Evolutionary conservation across 345 rosid genomes (phyloP).

Genomic region (Trapa incisa): DNA sequence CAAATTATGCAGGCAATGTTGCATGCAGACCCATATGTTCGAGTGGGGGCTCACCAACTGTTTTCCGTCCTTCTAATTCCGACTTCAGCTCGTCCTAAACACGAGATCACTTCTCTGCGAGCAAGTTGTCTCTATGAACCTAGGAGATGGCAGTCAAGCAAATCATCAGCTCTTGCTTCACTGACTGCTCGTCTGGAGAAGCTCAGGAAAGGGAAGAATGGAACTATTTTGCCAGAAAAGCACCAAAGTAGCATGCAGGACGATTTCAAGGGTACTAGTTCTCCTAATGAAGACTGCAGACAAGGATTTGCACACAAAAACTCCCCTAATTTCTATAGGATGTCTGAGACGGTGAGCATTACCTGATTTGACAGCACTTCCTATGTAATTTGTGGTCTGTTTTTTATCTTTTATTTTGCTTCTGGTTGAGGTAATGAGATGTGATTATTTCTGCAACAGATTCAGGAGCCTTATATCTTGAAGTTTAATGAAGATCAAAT

Average conservation of each 20-base stretch:
- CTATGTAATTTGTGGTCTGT: background rate
- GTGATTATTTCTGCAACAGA: conserved; percentile 6
- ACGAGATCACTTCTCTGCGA: conserved; percentile 46
- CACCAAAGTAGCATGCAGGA: conserved; percentile 27
- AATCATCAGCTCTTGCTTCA: conserved; percentile 59
- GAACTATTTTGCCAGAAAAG: conserved; percentile 27
- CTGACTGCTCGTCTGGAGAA: conserved; percentile 69
- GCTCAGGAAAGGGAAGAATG: conserved; percentile 72
- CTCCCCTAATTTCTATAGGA: conserved; percentile 55
- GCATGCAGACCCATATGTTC: conserved; percentile 74
- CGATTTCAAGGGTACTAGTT: conserved; percentile 32
- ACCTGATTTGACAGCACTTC: conserved; percentile 3
- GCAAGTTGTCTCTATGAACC: conserved; percentile 49
- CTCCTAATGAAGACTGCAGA: conserved; percentile 34
- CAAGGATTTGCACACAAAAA: conserved; percentile 33
- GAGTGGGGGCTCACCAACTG: conserved; percentile 78
- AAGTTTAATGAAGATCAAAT: conserved; percentile 84
- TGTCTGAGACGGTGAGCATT: conserved; percentile 43
- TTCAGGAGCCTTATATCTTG: conserved; percentile 59
- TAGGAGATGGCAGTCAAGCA: conserved; percentile 50
- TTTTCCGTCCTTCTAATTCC: conserved; percentile 74
- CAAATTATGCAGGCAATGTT: conserved; percentile 78
- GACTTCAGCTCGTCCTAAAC: conserved; percentile 31
- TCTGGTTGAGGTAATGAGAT: background rate
- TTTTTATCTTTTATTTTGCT: conserved; percentile 1